These are phyloP conservation scores for Kodamaea kaohsiungensis DNA, from an alignment of 805 yeast genomes.

Conservation along the genomic window DNA sequence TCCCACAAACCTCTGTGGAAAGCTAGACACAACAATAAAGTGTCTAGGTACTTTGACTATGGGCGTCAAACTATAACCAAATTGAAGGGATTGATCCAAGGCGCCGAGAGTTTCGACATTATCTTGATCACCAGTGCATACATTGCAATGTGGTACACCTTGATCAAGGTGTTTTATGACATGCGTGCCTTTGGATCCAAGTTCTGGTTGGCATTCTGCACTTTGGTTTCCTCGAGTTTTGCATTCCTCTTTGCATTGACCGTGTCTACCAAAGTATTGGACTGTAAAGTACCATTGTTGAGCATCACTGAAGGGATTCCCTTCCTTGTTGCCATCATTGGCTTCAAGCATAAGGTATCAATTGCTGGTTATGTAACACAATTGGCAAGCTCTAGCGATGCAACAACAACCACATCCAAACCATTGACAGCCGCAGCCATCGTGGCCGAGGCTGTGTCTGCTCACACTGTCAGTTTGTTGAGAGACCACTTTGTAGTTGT, in stretches of 20 bases:
- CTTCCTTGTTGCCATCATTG: slow-evolving; percentile 86
- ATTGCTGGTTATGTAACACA: slow-evolving; percentile 60
- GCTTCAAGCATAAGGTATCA: slow-evolving; percentile 82
- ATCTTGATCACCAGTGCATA: slow-evolving; percentile 79
- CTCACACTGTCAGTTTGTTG: slow-evolving; percentile 53
- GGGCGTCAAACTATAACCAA: slow-evolving; percentile 40
- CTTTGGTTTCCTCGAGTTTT: slow-evolving; percentile 74
- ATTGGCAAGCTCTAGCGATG: slow-evolving; percentile 26
- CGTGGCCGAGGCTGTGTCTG: slow-evolving; percentile 42
- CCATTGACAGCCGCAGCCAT: slow-evolving; percentile 30
- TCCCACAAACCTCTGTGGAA: slow-evolving; percentile 46
- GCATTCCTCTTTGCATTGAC: slow-evolving; percentile 79
- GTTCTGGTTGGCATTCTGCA: slow-evolving; percentile 83
- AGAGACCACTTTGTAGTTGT: slow-evolving; percentile 78
- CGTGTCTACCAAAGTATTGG: slow-evolving; percentile 56
- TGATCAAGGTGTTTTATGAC: slow-evolving; percentile 70
- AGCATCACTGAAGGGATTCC: slow-evolving; percentile 90
- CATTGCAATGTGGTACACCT: slow-evolving; percentile 83
- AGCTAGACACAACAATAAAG: slow-evolving; percentile 55
- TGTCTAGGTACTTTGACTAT: slow-evolving; percentile 58
- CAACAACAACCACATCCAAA: slow-evolving; percentile 10
- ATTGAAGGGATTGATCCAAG: slow-evolving; percentile 49
- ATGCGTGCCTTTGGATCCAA: slow-evolving; percentile 80
- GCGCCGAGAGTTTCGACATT: slow-evolving; percentile 86
- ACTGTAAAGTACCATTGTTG: slow-evolving; percentile 65